Evolutionary conservation across 768 basidiomycete genomes (phyloP).

Genomic region (Dacryopinax primogenitus): DNA sequence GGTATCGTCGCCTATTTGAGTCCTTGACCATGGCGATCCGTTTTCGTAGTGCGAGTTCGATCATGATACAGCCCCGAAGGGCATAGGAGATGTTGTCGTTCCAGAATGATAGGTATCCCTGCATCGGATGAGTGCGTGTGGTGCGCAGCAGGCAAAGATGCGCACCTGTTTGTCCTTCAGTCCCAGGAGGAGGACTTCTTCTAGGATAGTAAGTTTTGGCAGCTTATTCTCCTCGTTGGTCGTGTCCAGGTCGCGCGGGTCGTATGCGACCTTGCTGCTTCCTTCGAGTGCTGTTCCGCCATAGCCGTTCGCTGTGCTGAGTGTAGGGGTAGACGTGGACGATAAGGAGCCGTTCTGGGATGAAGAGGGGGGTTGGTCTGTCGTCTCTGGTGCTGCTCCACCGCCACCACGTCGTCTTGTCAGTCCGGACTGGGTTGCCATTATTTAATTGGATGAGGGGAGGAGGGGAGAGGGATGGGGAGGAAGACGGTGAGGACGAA

Average conservation of each 20-base stretch:
- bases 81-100: conserved; percentile 99
- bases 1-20: conserved; percentile 56
- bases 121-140: conserved; percentile 10
- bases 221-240: conserved; percentile 50
- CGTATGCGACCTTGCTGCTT: conserved; percentile 79
- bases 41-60: conserved; percentile 89
- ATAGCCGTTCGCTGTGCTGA: conserved; percentile 11
- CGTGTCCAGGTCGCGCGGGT: conserved; percentile 75
- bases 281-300: conserved; percentile 69
- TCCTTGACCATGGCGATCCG: conserved; percentile 86
- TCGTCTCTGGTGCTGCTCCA: background rate
- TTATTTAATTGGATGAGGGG: conserved; percentile 12
- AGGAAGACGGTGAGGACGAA: conserved; percentile 14
- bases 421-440: conserved; percentile 24
- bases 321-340: conserved; percentile 9
- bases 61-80: conserved; percentile 91
- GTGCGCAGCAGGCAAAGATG: conserved; percentile 18
- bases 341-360: conserved; percentile 12
- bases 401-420: conserved; percentile 24
- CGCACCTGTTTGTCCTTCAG: conserved; percentile 91
- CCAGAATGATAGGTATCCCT: conserved; percentile 97
- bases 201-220: conserved; percentile 87
- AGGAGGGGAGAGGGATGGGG: conserved; percentile 12
- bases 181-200: conserved; percentile 86
- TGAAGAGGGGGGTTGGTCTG: conserved; percentile 16